These are phyloP conservation scores for Erigeron canadensis DNA, from an alignment of 129 eudicot species.

Conservation along the genomic window DNA sequence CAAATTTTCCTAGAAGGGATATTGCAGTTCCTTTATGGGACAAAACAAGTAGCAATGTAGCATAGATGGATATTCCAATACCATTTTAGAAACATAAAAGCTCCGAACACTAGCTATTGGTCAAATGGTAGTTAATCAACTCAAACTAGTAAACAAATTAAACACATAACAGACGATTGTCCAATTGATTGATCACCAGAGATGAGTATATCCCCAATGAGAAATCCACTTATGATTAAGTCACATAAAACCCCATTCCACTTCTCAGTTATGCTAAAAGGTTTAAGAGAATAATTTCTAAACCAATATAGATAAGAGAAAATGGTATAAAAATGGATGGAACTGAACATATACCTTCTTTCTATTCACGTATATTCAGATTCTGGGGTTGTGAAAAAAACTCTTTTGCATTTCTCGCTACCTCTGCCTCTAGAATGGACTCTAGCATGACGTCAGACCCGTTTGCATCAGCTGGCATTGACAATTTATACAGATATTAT, in stretches of 20 bases:
- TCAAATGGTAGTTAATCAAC: slow-evolving; percentile 1
- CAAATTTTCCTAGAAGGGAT: neutral
- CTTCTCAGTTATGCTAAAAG: slow-evolving; percentile 12
- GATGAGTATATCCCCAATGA: neutral
- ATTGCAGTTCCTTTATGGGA: slow-evolving; percentile 4
- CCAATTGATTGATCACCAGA: neutral
- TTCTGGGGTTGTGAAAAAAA: slow-evolving; percentile 60
- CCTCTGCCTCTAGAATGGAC: slow-evolving; percentile 77
- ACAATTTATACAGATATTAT: slow-evolving; percentile 2
- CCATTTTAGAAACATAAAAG: neutral
- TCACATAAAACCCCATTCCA: slow-evolving; percentile 2
- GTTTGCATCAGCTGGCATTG: slow-evolving; percentile 53
- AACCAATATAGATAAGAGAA: neutral
- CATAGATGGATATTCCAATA: neutral
- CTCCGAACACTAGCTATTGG: slow-evolving; percentile 8
- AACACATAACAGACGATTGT: neutral
- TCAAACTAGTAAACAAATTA: neutral
- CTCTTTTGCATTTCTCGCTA: slow-evolving; percentile 80
- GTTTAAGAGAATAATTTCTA: neutral
- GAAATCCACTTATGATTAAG: too few species aligned
- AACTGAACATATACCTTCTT: slow-evolving; percentile 22
- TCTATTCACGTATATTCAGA: slow-evolving; percentile 45
- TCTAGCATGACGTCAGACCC: slow-evolving; percentile 85
- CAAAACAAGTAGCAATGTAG: slow-evolving; percentile 10
- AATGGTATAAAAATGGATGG: slow-evolving; percentile 3